A percentile compares a stretch with the other conserved stretches of the same genome.
phyloP scores from a whole-genome alignment of 2,329 filamentous ascomycete species.

The Diaporthe citrichinensis region DNA sequence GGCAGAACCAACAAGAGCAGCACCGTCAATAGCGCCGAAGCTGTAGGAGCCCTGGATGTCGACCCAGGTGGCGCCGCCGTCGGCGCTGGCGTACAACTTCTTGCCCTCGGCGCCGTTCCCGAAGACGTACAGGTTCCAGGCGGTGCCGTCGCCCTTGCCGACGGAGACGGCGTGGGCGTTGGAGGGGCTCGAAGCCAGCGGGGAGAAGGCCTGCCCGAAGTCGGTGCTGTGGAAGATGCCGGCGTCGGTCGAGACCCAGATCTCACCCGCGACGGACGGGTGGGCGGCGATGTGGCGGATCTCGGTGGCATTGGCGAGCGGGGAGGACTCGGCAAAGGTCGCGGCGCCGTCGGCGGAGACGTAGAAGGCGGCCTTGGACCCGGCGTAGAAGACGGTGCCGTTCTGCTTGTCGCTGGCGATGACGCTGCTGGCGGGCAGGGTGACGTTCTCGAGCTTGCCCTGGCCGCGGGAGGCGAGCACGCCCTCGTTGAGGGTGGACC shows the following conservation, averaged over 20 bases:
- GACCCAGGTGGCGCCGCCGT: constrained; percentile 59
- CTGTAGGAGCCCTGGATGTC: constrained; percentile 62
- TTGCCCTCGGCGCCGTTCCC: constrained; percentile 58
- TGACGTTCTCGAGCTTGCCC: constrained; percentile 59
- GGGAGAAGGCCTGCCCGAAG: constrained; percentile 62
- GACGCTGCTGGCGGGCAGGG: constrained; percentile 60
- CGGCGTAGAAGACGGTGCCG: constrained; percentile 67
- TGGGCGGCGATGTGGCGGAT: constrained; percentile 71
- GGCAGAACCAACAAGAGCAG: constrained; percentile 59
- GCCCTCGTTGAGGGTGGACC: constrained; percentile 58
- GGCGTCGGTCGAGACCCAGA: constrained; percentile 69
- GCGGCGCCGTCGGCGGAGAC: constrained; percentile 64
- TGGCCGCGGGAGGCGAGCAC: constrained; percentile 59
- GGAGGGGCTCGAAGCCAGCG: constrained; percentile 54
- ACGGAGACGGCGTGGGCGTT: constrained; percentile 60
- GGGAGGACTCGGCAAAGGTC: constrained; percentile 57
- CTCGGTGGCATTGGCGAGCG: constrained; percentile 56
- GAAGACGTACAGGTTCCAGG: constrained; percentile 64
- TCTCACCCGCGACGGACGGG: constrained; percentile 70
- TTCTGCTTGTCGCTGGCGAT: constrained; percentile 69
- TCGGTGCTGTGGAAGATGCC: constrained; percentile 69
- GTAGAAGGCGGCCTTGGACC: constrained; percentile 62
- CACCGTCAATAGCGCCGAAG: constrained; percentile 59
- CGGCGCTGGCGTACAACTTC: constrained; percentile 61
- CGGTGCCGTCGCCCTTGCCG: constrained; percentile 55